These are phyloP conservation scores for Bonnemaisonia californica DNA, from an alignment of 31 red algal genomes.

Conservation along the genomic window DNA sequence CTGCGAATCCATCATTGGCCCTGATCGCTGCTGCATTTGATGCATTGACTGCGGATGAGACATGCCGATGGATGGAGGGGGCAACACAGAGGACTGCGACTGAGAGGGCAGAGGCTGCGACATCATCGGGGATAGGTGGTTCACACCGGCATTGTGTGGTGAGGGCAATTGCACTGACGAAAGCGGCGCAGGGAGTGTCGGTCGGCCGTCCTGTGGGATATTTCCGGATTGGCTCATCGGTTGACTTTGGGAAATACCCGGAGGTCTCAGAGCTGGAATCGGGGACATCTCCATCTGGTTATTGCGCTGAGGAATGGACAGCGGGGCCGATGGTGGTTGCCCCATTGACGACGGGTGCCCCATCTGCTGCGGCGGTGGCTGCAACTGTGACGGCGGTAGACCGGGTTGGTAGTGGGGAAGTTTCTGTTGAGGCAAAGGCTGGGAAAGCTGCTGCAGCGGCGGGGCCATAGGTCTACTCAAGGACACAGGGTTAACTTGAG, in stretches of 20 bases:
- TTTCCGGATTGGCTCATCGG: not conserved
- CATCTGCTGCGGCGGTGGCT: conserved; percentile 35
- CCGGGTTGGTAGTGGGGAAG: conserved; percentile 26
- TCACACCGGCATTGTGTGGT: not conserved
- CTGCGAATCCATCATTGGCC: not conserved
- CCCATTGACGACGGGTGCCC: conserved; percentile 4
- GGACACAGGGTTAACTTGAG: conserved; percentile 9
- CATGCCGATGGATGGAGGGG: not conserved
- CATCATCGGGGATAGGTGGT: conserved; percentile 12
- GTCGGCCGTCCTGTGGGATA: conserved; percentile 24
- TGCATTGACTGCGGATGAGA: not conserved
- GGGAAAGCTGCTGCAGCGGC: conserved; percentile 15
- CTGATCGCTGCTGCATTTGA: not conserved
- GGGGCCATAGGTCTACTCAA: not conserved
- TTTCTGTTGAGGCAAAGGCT: conserved; percentile 17
- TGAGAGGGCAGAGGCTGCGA: conserved; percentile 7
- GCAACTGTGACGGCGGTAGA: conserved; percentile 20
- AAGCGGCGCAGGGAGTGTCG: conserved; percentile 22
- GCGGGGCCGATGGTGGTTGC: not conserved
- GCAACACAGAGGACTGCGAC: not conserved
- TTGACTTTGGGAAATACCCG: conserved; percentile 7
- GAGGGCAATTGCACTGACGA: not conserved
- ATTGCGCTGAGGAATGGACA: conserved; percentile 5
- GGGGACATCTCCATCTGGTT: conserved; percentile 34
- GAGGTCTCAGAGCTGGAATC: conserved; percentile 39